Percentiles rank a stretch among this genome's conserved stretches.
phyloP scores from a whole-genome alignment of 768 basidiomycete genomes.

The Trametes cingulata region DNA sequence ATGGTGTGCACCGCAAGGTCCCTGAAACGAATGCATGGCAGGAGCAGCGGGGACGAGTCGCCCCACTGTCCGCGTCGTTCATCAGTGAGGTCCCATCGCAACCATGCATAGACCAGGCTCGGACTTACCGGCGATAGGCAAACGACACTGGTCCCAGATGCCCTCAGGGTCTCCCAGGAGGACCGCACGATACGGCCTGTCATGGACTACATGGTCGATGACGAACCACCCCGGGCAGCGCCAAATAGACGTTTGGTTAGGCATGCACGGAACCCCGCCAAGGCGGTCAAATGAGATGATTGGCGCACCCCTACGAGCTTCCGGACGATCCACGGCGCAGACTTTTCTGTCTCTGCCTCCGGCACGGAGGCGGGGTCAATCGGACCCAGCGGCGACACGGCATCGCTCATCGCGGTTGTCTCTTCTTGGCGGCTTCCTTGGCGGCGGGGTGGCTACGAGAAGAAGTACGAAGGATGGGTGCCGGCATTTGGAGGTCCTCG shows the following conservation, averaged over 20 bases:
- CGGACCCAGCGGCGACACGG: slow-evolving; percentile 46
- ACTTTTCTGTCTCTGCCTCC: slow-evolving; percentile 51
- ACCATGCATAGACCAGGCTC: background rate
- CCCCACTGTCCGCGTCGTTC: slow-evolving; percentile 47
- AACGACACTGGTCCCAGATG: slow-evolving; percentile 56
- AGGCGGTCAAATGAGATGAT: slow-evolving; percentile 9
- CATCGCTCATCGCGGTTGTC: slow-evolving; percentile 7
- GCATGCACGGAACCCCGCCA: background rate
- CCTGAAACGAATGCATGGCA: slow-evolving; percentile 65
- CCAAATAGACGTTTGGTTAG: background rate
- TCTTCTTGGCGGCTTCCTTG: background rate
- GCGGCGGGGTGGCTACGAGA: background rate
- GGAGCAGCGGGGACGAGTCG: slow-evolving; percentile 59
- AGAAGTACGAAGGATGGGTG: too few relatives aligned
- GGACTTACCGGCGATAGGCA: slow-evolving; percentile 61
- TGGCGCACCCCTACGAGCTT: slow-evolving; percentile 63
- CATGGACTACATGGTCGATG: slow-evolving; percentile 45
- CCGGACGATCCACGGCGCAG: slow-evolving; percentile 62
- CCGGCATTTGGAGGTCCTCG: too few relatives aligned
- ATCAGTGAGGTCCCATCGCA: slow-evolving; percentile 3
- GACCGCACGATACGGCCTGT: slow-evolving; percentile 65
- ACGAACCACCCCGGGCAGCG: background rate
- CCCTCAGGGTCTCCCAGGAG: slow-evolving; percentile 60
- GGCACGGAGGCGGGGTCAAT: slow-evolving; percentile 49
- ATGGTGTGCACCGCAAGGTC: slow-evolving; percentile 63